These are phyloP conservation scores for Evernia prunastri DNA, from an alignment of 495 filamentous ascomycete genomes.

Conservation along the genomic window DNA sequence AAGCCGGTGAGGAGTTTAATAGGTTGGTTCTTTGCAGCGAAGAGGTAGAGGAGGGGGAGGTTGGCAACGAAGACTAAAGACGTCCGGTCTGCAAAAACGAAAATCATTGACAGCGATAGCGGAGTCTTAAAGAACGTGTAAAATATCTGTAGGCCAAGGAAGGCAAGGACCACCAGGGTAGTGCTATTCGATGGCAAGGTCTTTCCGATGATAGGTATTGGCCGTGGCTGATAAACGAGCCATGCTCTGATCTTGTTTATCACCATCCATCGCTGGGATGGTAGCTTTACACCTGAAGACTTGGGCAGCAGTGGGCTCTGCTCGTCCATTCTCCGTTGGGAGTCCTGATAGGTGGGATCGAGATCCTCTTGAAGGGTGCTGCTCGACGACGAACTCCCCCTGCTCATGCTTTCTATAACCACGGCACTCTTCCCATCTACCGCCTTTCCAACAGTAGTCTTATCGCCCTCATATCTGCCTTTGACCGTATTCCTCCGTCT, in stretches of 20 bases:
- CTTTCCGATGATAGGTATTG: constrained; percentile 49
- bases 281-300: background rate
- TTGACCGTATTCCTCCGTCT: constrained; percentile 7
- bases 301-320: constrained; percentile 14
- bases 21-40: constrained; percentile 59
- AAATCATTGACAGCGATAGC: constrained; percentile 29
- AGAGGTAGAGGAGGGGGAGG: constrained; percentile 53
- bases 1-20: constrained; percentile 51
- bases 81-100: constrained; percentile 44
- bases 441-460: background rate
- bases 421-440: background rate
- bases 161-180: constrained; percentile 42
- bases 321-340: constrained; percentile 4
- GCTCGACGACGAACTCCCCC: constrained; percentile 20
- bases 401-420: background rate
- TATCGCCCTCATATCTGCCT: background rate
- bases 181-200: constrained; percentile 47
- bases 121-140: constrained; percentile 46
- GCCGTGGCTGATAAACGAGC: constrained; percentile 48
- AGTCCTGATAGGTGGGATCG: constrained; percentile 1
- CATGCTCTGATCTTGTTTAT: constrained; percentile 25
- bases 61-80: constrained; percentile 51
- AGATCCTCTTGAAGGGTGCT: constrained; percentile 16
- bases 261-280: background rate
- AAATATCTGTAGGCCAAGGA: constrained; percentile 50